Evolutionary conservation across 1,284 basidiomycete genomes (phyloP).

Genomic region (Xerocomus nothofagi): DNA sequence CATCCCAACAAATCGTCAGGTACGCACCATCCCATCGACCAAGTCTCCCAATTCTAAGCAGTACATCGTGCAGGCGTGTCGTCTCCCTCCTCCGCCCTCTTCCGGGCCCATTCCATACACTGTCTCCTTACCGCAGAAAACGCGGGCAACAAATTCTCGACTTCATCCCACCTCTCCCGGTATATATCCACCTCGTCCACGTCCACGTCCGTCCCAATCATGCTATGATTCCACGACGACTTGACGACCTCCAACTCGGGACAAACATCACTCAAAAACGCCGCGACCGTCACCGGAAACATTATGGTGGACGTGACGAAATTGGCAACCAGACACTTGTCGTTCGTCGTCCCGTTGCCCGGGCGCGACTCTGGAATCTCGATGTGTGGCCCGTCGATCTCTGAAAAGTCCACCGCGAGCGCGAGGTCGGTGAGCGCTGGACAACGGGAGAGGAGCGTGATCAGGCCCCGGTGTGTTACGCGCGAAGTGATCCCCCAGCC

Average conservation of each 20-base stretch:
- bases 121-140: constrained; percentile 24
- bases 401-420: constrained; percentile 21
- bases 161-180: constrained; percentile 25
- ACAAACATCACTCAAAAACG: constrained; percentile 31
- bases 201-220: neutral
- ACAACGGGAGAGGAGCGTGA: constrained; percentile 17
- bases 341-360: constrained; percentile 12
- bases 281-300: constrained; percentile 20
- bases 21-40: neutral
- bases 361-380: constrained; percentile 1
- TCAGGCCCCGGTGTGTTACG: constrained; percentile 22
- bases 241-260: constrained; percentile 13
- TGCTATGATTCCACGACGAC: constrained; percentile 11
- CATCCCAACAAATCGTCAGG: neutral
- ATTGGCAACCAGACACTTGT: constrained; percentile 7
- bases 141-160: constrained; percentile 23
- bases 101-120: constrained; percentile 7
- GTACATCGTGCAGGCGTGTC: neutral
- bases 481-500: constrained; percentile 21
- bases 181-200: constrained; percentile 9
- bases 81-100: neutral
- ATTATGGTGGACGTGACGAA: constrained; percentile 24
- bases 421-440: constrained; percentile 6
- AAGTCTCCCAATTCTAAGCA: neutral
- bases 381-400: constrained; percentile 9